Conservation (phyloP, 306 rosid genomes). For the Pyrus communis region DNA sequence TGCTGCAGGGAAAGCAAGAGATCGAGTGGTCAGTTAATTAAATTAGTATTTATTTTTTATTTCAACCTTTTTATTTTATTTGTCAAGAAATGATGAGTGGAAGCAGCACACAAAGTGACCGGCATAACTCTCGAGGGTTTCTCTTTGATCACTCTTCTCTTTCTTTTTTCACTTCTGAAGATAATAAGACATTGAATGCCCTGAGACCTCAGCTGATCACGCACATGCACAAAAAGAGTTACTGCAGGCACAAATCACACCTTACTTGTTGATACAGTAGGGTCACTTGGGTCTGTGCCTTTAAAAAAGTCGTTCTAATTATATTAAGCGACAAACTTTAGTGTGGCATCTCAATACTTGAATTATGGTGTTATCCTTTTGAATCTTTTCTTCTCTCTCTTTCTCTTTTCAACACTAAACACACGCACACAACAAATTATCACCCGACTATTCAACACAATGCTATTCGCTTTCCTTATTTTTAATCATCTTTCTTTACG, state of each 20-base stretch:
- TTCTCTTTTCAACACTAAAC: not conserved
- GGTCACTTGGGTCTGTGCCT: slow-evolving; percentile 23
- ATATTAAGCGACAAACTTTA: slow-evolving; percentile 36
- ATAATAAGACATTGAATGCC: not conserved
- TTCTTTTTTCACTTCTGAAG: not conserved
- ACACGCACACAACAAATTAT: not conserved
- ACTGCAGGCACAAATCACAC: not conserved
- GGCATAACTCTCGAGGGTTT: slow-evolving; percentile 25
- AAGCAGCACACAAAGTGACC: slow-evolving; percentile 23
- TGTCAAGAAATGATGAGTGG: slow-evolving; percentile 29
- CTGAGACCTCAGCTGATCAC: not conserved
- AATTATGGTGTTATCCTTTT: slow-evolving; percentile 29
- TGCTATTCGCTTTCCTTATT: not conserved
- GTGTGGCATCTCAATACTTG: slow-evolving; percentile 46
- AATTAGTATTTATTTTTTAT: not conserved
- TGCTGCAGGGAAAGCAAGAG: not conserved
- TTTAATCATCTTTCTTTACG: not conserved
- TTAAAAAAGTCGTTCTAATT: slow-evolving; percentile 35
- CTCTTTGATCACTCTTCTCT: not conserved
- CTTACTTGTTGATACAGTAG: not conserved
- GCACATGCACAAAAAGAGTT: not conserved
- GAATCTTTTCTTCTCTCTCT: not conserved
- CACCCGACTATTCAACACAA: not conserved
- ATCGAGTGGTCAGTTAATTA: not conserved
- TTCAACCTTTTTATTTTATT: not conserved